Percentiles rank a stretch among this genome's conserved stretches.
Evolutionary conservation across 208 protist species (phyloP).

Genomic region (Wallacemonas rigidus): DNA sequence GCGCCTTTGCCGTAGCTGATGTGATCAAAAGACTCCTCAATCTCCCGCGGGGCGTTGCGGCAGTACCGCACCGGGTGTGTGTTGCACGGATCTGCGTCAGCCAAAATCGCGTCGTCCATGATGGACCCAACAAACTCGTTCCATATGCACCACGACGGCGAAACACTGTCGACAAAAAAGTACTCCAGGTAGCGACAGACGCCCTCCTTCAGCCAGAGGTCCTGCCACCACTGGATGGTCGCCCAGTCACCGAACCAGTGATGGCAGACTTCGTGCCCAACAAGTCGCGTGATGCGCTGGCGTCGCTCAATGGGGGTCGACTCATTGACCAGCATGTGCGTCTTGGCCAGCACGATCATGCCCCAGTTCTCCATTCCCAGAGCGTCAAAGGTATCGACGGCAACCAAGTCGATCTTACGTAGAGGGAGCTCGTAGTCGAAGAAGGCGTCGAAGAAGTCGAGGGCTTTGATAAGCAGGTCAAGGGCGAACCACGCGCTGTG

Average conservation of each 20-base stretch:
- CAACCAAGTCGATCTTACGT: slow-evolving; percentile 88
- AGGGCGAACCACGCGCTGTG: slow-evolving; percentile 84
- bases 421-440: slow-evolving; percentile 90
- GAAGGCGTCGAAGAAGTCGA: slow-evolving; percentile 89
- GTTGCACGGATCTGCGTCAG: slow-evolving; percentile 33
- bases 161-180: slow-evolving; percentile 71
- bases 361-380: slow-evolving; percentile 93
- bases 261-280: slow-evolving; percentile 95
- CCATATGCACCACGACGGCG: slow-evolving; percentile 86
- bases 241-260: slow-evolving; percentile 96
- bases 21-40: slow-evolving; percentile 52
- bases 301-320: slow-evolving; percentile 50
- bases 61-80: slow-evolving; percentile 57
- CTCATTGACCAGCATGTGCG: slow-evolving; percentile 66
- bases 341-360: slow-evolving; percentile 81
- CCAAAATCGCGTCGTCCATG: slow-evolving; percentile 41
- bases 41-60: slow-evolving; percentile 32
- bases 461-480: slow-evolving; percentile 78
- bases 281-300: slow-evolving; percentile 85
- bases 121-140: slow-evolving; percentile 53
- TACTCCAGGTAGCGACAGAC: slow-evolving; percentile 95
- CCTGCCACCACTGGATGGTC: slow-evolving; percentile 94
- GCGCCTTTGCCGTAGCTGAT: slow-evolving; percentile 87
- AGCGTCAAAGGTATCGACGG: slow-evolving; percentile 32
- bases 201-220: slow-evolving; percentile 97